Base-by-base conservation (phyloP, 2,329 filamentous ascomycete species). In the Pleoardoris graminearum region DNA sequence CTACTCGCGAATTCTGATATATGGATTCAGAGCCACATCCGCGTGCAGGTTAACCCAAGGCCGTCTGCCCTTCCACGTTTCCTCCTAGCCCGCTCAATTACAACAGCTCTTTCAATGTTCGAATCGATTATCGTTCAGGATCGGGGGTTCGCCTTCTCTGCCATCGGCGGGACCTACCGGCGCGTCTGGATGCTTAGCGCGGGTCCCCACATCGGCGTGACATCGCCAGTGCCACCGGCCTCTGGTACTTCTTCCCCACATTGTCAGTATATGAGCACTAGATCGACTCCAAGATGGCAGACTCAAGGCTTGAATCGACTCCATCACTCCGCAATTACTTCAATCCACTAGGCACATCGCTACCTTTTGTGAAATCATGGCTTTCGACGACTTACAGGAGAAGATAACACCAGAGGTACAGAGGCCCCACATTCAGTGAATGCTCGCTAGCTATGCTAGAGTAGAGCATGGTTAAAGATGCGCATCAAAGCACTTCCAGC, bases 381-480 rank as follows among this genome's bases (percentile, higher is more conserved):
- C 64, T 3, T 71, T 71, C 33, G 58, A 69, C 41, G 62, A 68
- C 2, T 39, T 71, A 14, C 65, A 71, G 10, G 65, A 65, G 1
- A 71, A 69, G 38, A 54, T 70, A 21, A 71, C 68, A n/a, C 63
- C 63, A 19, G 45, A 62, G 30, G 69, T 71, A 66, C 27, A 33
- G 44, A 39, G 19, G 55, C 62, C 58, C 60, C 61, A 64, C 62
- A 59, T 36, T 16, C 4, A 17, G n/a, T 59, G 11, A n/a, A 11
- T 7, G 17, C 16, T n/a, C 25, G 21, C 10, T 27, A 44, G 1
- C 29, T 35, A 19, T 16, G 17, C 16, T n/a, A 21, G 23, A 16
- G 19, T 10, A 48, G 11, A 1, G 19, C 7, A 44, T 14, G 12
- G 16, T 37, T 45, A 3, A 53, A 12, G 10, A 10, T 19, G 25